A percentile compares a stretch with the other conserved stretches of the same genome.
Conservation (phyloP, 2,329 filamentous ascomycete genomes). For the Graphilbum ipis-grandicollis region DNA sequence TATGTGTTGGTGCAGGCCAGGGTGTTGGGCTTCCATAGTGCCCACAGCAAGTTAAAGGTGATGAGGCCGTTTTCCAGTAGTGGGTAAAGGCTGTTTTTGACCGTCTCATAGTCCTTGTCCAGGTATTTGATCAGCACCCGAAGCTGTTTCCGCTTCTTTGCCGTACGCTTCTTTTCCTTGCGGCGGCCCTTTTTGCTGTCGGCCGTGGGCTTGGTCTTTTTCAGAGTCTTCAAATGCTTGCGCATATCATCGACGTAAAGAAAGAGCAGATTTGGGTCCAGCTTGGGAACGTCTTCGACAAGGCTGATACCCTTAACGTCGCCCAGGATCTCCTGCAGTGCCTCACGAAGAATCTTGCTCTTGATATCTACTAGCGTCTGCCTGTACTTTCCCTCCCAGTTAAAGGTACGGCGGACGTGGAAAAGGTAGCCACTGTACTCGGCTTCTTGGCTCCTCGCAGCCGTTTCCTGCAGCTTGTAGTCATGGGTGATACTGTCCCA, state of each 20-base stretch:
- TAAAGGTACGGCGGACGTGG: conserved; percentile 66
- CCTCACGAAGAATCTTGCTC: conserved; percentile 59
- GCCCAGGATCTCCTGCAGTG: conserved; percentile 53
- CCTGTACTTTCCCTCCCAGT: conserved; percentile 68
- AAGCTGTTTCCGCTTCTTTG: conserved; percentile 44
- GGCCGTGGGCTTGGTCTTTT: conserved; percentile 31
- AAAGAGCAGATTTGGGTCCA: conserved; percentile 57
- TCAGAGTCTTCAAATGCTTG: conserved; percentile 43
- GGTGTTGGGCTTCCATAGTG: conserved; percentile 73
- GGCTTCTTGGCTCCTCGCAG: conserved; percentile 23
- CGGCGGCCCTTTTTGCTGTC: conserved; percentile 40
- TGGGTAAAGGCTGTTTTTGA: conserved; percentile 62
- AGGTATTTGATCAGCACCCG: conserved; percentile 34
- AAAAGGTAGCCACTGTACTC: conserved; percentile 69
- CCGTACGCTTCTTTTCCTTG: conserved; percentile 40
- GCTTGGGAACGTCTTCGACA: conserved; percentile 59
- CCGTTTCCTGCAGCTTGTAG: conserved; percentile 37
- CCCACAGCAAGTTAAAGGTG: conserved; percentile 79
- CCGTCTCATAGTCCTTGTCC: conserved; percentile 54
- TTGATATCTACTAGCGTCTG: conserved; percentile 66
- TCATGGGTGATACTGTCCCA: conserved; percentile 33
- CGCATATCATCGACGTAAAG: conserved; percentile 68
- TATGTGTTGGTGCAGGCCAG: conserved; percentile 66
- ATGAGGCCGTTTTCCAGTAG: conserved; percentile 70
- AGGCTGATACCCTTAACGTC: conserved; percentile 63